Evolutionary conservation across 495 filamentous ascomycete genomes (phyloP).

Genomic region (Trichoderma asperelloides): DNA sequence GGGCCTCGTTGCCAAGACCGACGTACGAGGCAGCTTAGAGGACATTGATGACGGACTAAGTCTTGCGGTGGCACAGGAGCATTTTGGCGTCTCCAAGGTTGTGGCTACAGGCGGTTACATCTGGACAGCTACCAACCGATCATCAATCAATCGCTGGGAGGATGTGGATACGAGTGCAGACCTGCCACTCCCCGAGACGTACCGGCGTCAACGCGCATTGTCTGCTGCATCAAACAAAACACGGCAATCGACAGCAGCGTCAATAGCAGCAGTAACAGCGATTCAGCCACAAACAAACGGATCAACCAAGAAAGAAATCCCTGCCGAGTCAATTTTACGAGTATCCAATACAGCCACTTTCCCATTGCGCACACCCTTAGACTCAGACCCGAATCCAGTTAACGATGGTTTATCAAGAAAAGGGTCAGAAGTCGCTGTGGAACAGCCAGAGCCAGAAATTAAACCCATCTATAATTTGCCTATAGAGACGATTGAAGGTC

Average conservation of each 20-base stretch:
- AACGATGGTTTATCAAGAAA: conserved; percentile 33
- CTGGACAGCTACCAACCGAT: conserved; percentile 90
- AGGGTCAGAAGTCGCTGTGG: conserved; percentile 51
- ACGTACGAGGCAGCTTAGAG: conserved; percentile 57
- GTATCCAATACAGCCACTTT: conserved; percentile 79
- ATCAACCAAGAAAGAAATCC: conserved; percentile 53
- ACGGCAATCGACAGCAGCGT: conserved; percentile 20
- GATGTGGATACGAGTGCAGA: conserved; percentile 67
- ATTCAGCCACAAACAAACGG: conserved; percentile 21
- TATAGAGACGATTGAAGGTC: conserved; percentile 83
- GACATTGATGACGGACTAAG: conserved; percentile 87
- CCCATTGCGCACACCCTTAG: conserved; percentile 28
- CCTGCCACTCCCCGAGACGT: conserved; percentile 43
- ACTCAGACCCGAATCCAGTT: conserved; percentile 31
- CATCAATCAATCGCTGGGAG: conserved; percentile 90
- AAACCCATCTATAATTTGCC: conserved; percentile 67
- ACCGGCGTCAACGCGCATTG: conserved; percentile 46
- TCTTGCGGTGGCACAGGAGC: conserved; percentile 80
- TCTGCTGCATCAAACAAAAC: conserved; percentile 30
- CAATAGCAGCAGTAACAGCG: conserved; percentile 14
- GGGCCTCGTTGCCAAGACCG: conserved; percentile 88
- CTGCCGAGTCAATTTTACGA: conserved; percentile 62
- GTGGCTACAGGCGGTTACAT: conserved; percentile 71
- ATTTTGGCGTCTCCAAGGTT: conserved; percentile 80
- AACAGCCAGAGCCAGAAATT: conserved; percentile 45